Evolutionary conservation across 345 rosid genomes (phyloP).

Genomic region (Arabidopsis arenosa): DNA sequence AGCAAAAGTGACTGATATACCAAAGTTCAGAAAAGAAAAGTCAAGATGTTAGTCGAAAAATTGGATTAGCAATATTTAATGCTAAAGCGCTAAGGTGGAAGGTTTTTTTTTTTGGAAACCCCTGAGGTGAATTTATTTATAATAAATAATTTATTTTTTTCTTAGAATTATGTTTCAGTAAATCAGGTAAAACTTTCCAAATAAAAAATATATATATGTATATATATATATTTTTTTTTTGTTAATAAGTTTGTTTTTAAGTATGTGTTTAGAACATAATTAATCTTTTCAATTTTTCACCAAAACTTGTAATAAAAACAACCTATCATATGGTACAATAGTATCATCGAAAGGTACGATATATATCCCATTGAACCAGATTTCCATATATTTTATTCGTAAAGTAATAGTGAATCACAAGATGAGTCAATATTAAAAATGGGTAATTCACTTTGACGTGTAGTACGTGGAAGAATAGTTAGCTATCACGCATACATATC

Average conservation of each 20-base stretch:
- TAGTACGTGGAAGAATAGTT: constrained; percentile 15
- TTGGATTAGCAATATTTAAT: not conserved
- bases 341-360: not conserved
- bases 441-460: not conserved
- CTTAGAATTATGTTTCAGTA: too few species aligned
- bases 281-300: not conserved
- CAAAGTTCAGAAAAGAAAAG: not conserved
- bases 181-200: too few species aligned
- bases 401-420: constrained; percentile 17
- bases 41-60: not conserved
- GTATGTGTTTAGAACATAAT: not conserved
- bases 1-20: constrained; percentile 3
- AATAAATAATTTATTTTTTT: too few species aligned
- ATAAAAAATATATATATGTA: too few species aligned
- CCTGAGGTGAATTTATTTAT: too few species aligned
- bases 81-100: not conserved
- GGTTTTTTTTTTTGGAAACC: not conserved
- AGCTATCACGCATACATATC: not conserved
- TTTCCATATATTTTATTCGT: constrained; percentile 1
- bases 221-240: too few species aligned
- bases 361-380: not conserved
- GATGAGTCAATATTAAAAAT: not conserved
- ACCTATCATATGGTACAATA: not conserved
- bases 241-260: too few species aligned
- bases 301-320: not conserved